A percentile compares a stretch with the other conserved stretches of the same genome.
Evolutionary conservation across 176 grass and related monocot genomes (phyloP).

Genomic region (Alloteropsis semialata): DNA sequence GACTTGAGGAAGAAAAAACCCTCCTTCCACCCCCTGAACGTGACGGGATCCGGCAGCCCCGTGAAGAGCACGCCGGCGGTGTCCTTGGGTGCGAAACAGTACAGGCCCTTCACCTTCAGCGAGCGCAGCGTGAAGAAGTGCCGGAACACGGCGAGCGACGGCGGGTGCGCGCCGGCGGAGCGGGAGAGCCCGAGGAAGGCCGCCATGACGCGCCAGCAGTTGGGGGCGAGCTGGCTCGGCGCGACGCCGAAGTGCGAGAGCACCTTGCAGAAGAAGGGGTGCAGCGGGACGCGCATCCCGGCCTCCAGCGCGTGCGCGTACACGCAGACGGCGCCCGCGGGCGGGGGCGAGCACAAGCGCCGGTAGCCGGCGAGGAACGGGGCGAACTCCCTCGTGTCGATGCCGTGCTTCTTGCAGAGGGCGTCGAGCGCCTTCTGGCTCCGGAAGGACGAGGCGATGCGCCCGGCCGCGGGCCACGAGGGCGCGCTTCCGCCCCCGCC

Average conservation of each 20-base stretch:
- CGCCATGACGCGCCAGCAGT: conserved; percentile 22
- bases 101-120: not conserved
- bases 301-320: not conserved
- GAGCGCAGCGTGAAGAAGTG: not conserved
- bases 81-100: not conserved
- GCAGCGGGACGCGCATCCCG: conserved; percentile 9
- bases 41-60: not conserved
- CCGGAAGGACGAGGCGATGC: not conserved
- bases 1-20: conserved; percentile 8
- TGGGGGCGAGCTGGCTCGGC: conserved; percentile 24
- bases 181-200: conserved; percentile 11
- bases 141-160: not conserved
- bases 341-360: not conserved
- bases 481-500: not conserved
- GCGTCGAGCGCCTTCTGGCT: not conserved
- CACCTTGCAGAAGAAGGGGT: not conserved
- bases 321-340: not conserved
- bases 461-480: not conserved
- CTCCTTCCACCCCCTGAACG: not conserved
- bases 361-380: not conserved
- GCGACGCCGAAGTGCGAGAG: conserved; percentile 14
- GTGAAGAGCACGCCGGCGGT: not conserved
- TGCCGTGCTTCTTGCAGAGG: not conserved
- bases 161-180: not conserved
- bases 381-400: not conserved